These are phyloP conservation scores for Trichoderma brevicompactum DNA, from an alignment of 2,329 filamentous ascomycete species.

Conservation along the genomic window DNA sequence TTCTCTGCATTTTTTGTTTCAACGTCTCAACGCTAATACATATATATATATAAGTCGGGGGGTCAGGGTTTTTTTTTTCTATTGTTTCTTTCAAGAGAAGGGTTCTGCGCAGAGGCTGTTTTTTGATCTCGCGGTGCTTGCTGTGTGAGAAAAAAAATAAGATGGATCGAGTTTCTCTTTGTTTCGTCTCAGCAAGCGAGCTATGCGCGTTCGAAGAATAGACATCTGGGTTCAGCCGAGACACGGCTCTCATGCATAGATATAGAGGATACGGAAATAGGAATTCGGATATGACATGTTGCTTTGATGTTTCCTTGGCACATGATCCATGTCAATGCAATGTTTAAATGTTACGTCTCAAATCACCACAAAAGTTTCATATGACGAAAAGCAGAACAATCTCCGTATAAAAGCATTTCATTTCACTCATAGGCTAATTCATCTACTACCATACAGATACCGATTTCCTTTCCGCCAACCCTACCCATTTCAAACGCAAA, in stretches of 20 bases:
- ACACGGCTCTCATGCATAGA: constrained; percentile 11
- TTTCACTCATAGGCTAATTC: constrained; percentile 16
- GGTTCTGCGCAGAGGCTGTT: background rate
- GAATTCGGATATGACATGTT: background rate
- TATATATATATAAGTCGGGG: background rate
- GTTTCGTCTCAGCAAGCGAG: background rate
- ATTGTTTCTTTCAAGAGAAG: background rate
- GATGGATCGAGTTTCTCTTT: background rate
- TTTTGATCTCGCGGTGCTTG: constrained; percentile 2
- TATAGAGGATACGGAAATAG: constrained; percentile 7
- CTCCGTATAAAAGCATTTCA: background rate
- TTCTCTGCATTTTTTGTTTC: background rate
- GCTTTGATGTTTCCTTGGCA: background rate
- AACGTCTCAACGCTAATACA: background rate
- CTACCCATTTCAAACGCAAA: constrained; percentile 3
- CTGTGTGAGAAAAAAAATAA: background rate
- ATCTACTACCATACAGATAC: constrained; percentile 4
- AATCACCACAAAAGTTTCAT: no score
- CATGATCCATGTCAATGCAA: background rate
- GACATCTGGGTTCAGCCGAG: background rate
- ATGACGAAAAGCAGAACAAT: background rate
- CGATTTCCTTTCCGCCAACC: constrained; percentile 15
- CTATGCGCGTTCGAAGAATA: background rate
- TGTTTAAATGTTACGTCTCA: background rate
- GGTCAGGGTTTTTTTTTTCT: background rate